These are phyloP conservation scores for Hypoxylon lienhwacheense DNA, from an alignment of 495 filamentous ascomycete species.

Conservation along the genomic window DNA sequence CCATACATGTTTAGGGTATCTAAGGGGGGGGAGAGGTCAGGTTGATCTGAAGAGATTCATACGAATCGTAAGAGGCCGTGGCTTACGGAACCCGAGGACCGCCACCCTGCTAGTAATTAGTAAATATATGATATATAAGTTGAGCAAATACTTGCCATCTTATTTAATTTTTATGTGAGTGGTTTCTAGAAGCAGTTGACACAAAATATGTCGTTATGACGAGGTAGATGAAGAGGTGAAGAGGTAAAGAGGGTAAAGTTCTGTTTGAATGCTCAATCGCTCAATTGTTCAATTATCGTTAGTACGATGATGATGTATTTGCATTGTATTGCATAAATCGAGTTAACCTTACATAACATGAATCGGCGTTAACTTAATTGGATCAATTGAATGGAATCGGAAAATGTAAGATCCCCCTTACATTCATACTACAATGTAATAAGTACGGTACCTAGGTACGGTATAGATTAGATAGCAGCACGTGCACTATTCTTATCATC, in stretches of 20 bases:
- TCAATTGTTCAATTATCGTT: too few relatives aligned
- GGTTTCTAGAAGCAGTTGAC: slow-evolving; percentile 22
- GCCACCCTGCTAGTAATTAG: slow-evolving; percentile 60
- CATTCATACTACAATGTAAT: too few relatives aligned
- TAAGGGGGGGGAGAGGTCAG: slow-evolving; percentile 41
- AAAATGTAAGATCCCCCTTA: slow-evolving; percentile 14
- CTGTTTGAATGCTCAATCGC: slow-evolving; percentile 1
- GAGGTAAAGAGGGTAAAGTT: too few relatives aligned
- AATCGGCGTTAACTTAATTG: not conserved
- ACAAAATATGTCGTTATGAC: slow-evolving; percentile 23
- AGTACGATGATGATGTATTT: too few relatives aligned
- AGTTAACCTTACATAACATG: too few relatives aligned
- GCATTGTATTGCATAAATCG: too few relatives aligned
- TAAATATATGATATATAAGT: not conserved
- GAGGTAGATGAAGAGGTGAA: slow-evolving; percentile 7
- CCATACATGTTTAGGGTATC: slow-evolving; percentile 99
- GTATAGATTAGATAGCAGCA: slow-evolving; percentile 7
- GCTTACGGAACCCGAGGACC: slow-evolving; percentile 89
- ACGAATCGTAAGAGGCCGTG: slow-evolving; percentile 4
- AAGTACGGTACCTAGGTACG: too few relatives aligned
- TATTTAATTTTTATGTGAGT: too few relatives aligned
- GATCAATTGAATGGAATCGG: slow-evolving; percentile 9
- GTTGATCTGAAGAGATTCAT: slow-evolving; percentile 13
- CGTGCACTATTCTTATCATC: slow-evolving; percentile 33
- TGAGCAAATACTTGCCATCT: slow-evolving; percentile 41